phyloP scores from a whole-genome alignment of 2,329 filamentous ascomycete genomes.

The Cercospora sesami region DNA sequence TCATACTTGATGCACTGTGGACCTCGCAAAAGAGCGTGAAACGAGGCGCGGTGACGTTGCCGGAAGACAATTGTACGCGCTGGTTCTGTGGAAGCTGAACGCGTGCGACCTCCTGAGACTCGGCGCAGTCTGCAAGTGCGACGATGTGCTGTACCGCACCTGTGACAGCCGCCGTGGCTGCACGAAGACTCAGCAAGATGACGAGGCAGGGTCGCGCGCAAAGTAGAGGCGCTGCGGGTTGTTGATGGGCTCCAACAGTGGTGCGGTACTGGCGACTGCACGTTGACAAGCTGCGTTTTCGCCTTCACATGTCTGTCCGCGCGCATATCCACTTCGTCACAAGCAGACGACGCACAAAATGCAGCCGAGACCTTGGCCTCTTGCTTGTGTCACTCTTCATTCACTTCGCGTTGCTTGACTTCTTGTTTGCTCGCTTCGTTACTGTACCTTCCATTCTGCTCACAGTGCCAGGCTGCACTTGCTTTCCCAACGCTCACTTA shows the following conservation, averaged over 20 bases:
- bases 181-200: neutral
- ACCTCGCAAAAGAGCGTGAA: neutral
- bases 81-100: neutral
- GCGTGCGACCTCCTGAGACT: neutral
- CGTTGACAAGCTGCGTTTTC: neutral
- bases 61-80: neutral
- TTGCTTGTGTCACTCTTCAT: slow-evolving; percentile 5
- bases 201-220: neutral
- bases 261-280: slow-evolving; percentile 1
- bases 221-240: neutral
- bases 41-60: neutral
- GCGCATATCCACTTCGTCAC: neutral
- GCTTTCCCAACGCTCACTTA: neutral
- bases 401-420: neutral
- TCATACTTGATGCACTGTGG: neutral
- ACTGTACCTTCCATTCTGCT: neutral
- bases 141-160: neutral
- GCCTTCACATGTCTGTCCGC: neutral
- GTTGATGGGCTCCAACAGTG: neutral
- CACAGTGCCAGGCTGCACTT: slow-evolving; percentile 5
- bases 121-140: slow-evolving; percentile 3
- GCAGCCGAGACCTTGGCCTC: slow-evolving; percentile 6
- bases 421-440: neutral
- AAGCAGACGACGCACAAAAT: neutral
- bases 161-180: slow-evolving; percentile 6